Percentiles rank a stretch among this genome's conserved stretches.
Conservation (phyloP, 345 rosid genomes). For the Sapria himalayana region DNA sequence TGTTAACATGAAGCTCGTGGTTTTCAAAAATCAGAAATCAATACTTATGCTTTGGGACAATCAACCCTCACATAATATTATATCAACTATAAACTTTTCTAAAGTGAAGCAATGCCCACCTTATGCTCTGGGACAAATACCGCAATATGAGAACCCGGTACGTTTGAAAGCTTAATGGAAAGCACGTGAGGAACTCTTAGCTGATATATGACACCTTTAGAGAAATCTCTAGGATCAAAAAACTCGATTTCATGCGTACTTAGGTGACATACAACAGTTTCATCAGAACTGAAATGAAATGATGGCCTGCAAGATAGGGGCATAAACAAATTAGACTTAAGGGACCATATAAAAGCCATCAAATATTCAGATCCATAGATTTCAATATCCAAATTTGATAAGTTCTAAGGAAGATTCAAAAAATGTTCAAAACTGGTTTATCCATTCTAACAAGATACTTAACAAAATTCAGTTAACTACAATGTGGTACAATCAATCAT, state of each 20-base stretch:
- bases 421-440: too few relatives aligned
- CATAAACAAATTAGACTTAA: slow-evolving; percentile 5
- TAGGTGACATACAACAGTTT: slow-evolving; percentile 60
- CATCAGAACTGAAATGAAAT: slow-evolving; percentile 55
- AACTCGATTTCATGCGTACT: slow-evolving; percentile 83
- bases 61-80: too few relatives aligned
- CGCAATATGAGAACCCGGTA: slow-evolving; percentile 69
- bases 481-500: too few relatives aligned
- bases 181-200: slow-evolving; percentile 62
- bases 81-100: too few relatives aligned
- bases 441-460: too few relatives aligned
- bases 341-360: too few relatives aligned
- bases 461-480: too few relatives aligned
- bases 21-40: too few relatives aligned
- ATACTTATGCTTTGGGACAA: too few relatives aligned
- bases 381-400: not conserved
- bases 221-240: slow-evolving; percentile 62
- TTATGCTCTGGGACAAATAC: slow-evolving; percentile 83
- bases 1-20: too few relatives aligned
- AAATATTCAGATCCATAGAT: not conserved
- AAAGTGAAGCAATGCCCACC: slow-evolving; percentile 20
- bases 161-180: slow-evolving; percentile 61
- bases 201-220: slow-evolving; percentile 44
- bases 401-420: not conserved
- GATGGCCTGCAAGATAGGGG: slow-evolving; percentile 47